Evolutionary conservation across 495 filamentous ascomycete species (phyloP), one percentile per base, ranked within the genome.

Genomic region (Podospora sp.): DNA sequence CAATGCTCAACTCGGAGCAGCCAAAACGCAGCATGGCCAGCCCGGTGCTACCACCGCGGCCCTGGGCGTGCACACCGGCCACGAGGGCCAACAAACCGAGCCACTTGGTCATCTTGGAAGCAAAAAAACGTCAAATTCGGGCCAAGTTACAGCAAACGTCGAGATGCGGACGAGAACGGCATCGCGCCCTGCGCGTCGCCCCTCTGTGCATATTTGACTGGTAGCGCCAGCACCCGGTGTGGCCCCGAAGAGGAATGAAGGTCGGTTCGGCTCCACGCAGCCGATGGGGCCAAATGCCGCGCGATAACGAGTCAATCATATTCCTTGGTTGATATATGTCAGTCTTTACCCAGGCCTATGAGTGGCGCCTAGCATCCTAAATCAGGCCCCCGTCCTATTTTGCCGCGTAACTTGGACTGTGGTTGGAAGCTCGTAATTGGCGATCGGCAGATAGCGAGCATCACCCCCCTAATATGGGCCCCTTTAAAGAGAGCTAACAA

Each of bases 1-100:
- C 65, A 49, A 67, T 67, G 3, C 56, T 49, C 22, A 60, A n/a
- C 9, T 67, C 49, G 0, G 65, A 40, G 22, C 65, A 67, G 20
- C 65, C 65, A 21, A 67, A 67, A 21, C 57, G 50, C 40, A 46
- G 16, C 40, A 46, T 46, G 40, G 40, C 40, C 5, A 12, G 9
- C 9, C 40, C 40, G 55, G 25, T 5, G 40, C 40, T 18, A 46
- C 40, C 40, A 14, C 61, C 40, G 16, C 40, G 40, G 9, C 40
- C 40, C 16, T 46, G 40, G 40, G 11, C 40, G 16, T 46, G 40
- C 11, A 11, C 40, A 12, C 5, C 40, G 40, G 40, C 40, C 40
- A 18, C 40, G 11, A 46, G 4, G 16, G 40, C 40, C 11, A 46
- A 18, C 9, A 46, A 46, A 18, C 40, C 16, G 40, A 46, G 14